Conservation (phyloP, 2,329 filamentous ascomycete genomes). For the Aspergillus carbonarius region DNA sequence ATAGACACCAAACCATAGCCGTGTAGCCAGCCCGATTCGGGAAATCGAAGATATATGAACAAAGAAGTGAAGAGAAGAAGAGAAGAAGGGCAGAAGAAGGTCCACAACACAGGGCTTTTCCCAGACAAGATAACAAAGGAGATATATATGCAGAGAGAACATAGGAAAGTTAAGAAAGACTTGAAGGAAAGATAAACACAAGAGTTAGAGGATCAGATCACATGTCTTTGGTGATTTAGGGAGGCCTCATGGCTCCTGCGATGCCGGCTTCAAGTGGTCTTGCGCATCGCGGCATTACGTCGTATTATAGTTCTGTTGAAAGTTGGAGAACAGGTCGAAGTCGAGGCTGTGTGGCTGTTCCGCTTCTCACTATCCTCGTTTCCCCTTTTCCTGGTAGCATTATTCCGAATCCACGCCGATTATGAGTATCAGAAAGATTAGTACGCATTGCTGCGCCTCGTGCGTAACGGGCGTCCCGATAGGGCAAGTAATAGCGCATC, state of each 20-base stretch:
- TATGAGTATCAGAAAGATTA: not conserved
- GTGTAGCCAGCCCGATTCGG: not conserved
- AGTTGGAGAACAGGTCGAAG: not conserved
- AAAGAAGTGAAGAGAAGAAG: not conserved
- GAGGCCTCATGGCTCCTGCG: not conserved
- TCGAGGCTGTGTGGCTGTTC: not conserved
- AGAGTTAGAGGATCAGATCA: not conserved
- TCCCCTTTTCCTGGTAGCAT: slow-evolving; percentile 1
- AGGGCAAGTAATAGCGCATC: not conserved
- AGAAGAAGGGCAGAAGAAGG: not conserved
- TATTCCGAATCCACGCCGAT: not conserved
- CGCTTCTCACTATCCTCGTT: not conserved
- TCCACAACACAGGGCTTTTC: not conserved
- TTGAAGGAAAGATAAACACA: not conserved
- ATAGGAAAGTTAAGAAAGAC: not conserved
- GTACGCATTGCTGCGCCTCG: not conserved
- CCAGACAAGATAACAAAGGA: not conserved
- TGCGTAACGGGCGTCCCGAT: not conserved
- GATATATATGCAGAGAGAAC: not conserved
- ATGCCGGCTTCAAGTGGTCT: not conserved
- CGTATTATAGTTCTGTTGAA: not conserved
- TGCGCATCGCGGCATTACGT: not conserved
- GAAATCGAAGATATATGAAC: not conserved
- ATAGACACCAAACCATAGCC: not conserved
- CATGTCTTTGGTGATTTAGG: not conserved